These are phyloP conservation scores for Physocladia obscura DNA, from an alignment of 192 early-diverging fungal species.

Conservation along the genomic window DNA sequence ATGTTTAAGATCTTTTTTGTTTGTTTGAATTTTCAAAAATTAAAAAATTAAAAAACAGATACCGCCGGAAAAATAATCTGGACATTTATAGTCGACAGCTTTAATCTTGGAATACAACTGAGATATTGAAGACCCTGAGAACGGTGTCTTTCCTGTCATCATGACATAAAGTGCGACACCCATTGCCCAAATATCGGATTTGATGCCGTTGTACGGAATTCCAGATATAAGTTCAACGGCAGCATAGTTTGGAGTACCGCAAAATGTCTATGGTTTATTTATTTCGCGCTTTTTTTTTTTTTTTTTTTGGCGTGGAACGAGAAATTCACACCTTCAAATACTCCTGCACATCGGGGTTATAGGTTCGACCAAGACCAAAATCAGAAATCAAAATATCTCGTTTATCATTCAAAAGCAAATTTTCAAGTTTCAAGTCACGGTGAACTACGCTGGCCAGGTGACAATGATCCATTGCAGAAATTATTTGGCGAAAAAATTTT, in stretches of 20 bases:
- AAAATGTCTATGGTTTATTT: constrained; percentile 53
- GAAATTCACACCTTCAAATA: constrained; percentile 47
- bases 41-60: neutral
- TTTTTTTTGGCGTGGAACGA: too few species aligned
- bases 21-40: neutral
- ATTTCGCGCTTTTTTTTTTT: neutral
- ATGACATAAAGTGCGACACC: constrained; percentile 66
- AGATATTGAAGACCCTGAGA: constrained; percentile 52
- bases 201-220: constrained; percentile 60
- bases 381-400: constrained; percentile 58
- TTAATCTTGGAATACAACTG: constrained; percentile 60
- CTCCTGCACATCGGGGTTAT: constrained; percentile 42
- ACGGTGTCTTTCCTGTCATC: constrained; percentile 61
- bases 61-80: constrained; percentile 59
- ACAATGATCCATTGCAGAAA: constrained; percentile 65
- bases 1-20: constrained; percentile 48
- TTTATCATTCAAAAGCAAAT: constrained; percentile 53
- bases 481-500: constrained; percentile 58
- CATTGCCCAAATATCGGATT: constrained; percentile 69
- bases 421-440: constrained; percentile 61
- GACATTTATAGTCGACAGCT: constrained; percentile 58
- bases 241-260: constrained; percentile 67
- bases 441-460: constrained; percentile 64
- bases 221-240: constrained; percentile 64
- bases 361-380: constrained; percentile 61